Evolutionary conservation across 2,329 filamentous ascomycete species (phyloP), one percentile per base, ranked within the genome.

Genomic region (Pseudogymnoascus sp.): DNA sequence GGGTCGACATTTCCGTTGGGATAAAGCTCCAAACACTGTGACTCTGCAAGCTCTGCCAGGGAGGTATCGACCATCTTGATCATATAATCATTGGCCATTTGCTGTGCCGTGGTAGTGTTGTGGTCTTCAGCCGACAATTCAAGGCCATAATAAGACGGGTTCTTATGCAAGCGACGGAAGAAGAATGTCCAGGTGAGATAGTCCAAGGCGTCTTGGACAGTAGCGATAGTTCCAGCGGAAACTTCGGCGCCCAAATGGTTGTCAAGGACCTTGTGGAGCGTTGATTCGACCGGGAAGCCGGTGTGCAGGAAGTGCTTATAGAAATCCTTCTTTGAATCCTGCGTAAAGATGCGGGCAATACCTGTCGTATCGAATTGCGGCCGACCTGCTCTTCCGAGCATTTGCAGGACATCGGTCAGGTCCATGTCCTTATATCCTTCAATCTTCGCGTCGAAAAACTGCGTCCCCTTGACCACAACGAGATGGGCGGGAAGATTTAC

Each of bases 111-210:
- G 31, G 92, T 85, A 7, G 88, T 92, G 72, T 92, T 95, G 75
- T 97, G 92, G 68, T 97, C 92, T 68, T 97, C 92, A 0, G 90
- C 88, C 0, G 90, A 90, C 47, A 99, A 94, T 71, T 97, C 89
- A 0, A 99, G 85, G 0, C 95, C 95, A 68, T 99, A 99, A 76
- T 96, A 99, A 0, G 92, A 96, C 1, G 94, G 94, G 69, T 99
- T 99, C 79, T 99, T 99, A 78, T 99, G 94, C 39, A 99, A 78
- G 9, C 94, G 83, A 2, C 95, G 85, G 82, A 99, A 99, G 83
- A 99, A 99, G 79, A 99, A 99, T 0, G 95, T 99, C 94, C 95
- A 99, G 0, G 94, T 99, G 60, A 99, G 77, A 71, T 99, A 99
- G 74, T 99, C 95, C 3, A 99, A 82, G 0, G 94, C 94, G 75